These are phyloP conservation scores for Coemansia furcata DNA, from an alignment of 192 early-diverging fungal genomes.

Conservation along the genomic window DNA sequence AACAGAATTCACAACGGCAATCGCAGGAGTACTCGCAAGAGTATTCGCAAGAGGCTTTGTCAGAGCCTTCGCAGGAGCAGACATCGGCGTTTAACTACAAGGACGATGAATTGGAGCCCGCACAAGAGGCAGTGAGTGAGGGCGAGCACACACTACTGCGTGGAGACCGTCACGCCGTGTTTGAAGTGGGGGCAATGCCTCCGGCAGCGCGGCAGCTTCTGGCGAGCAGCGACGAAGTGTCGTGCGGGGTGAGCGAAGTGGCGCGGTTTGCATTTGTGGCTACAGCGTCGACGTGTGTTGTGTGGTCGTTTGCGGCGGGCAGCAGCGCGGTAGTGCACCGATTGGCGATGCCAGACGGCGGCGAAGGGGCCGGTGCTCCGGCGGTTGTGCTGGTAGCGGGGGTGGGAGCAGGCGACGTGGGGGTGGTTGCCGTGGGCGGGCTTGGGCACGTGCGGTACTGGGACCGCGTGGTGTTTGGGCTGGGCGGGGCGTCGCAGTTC, in stretches of 20 bases:
- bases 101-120: not conserved
- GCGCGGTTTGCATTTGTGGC: slow-evolving; percentile 38
- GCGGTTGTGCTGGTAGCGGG: slow-evolving; percentile 20
- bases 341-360: slow-evolving; percentile 29
- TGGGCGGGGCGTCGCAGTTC: slow-evolving; percentile 38
- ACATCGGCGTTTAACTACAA: not conserved
- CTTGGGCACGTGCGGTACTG: slow-evolving; percentile 50
- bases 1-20: not conserved
- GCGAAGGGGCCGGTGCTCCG: slow-evolving; percentile 9
- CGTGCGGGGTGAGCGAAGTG: slow-evolving; percentile 11
- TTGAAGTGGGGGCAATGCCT: slow-evolving; percentile 20
- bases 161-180: slow-evolving; percentile 36
- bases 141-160: slow-evolving; percentile 18
- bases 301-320: slow-evolving; percentile 26
- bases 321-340: slow-evolving; percentile 14
- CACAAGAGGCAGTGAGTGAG: not conserved
- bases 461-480: slow-evolving; percentile 48
- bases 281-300: slow-evolving; percentile 19
- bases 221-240: slow-evolving; percentile 8
- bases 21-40: not conserved
- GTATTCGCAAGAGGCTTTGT: not conserved
- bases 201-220: slow-evolving; percentile 12
- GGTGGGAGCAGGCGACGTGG: slow-evolving; percentile 22
- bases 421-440: slow-evolving; percentile 31
- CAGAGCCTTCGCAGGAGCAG: not conserved